Conservation (phyloP, 129 eudicot genomes). For the Arctium minus region DNA sequence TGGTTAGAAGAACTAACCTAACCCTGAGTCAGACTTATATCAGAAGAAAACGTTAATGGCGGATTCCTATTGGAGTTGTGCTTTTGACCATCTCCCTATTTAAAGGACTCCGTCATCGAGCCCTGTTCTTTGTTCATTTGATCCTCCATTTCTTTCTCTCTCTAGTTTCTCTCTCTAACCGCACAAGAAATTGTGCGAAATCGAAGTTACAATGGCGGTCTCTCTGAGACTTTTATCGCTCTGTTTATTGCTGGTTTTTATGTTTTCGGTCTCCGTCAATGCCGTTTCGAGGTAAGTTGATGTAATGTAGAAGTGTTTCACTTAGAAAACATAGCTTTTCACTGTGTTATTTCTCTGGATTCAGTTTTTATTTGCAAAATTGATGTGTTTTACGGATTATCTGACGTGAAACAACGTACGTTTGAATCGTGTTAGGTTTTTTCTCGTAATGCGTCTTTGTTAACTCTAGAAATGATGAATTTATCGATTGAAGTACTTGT, state of each 20-base stretch:
- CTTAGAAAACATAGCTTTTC: neutral
- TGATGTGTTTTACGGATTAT: neutral
- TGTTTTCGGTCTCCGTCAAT: slow-evolving; percentile 21
- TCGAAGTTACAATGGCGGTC: slow-evolving; percentile 38
- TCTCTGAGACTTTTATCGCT: slow-evolving; percentile 26
- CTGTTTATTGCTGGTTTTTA: slow-evolving; percentile 18
- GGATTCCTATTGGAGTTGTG: slow-evolving; percentile 18
- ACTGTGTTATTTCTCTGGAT: neutral
- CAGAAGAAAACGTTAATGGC: slow-evolving; percentile 6
- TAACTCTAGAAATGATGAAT: neutral
- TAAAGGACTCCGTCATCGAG: slow-evolving; percentile 20
- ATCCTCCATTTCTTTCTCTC: slow-evolving; percentile 11
- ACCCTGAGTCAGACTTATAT: slow-evolving; percentile 5
- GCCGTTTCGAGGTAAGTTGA: slow-evolving; percentile 39
- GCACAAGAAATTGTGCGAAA: slow-evolving; percentile 21
- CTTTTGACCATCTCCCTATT: slow-evolving; percentile 30
- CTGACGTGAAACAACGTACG: neutral
- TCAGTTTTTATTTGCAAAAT: neutral
- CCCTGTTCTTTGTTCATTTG: slow-evolving; percentile 29
- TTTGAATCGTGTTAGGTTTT: neutral
- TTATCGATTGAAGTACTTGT: neutral
- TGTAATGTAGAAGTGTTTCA: slow-evolving; percentile 8
- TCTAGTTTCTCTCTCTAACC: neutral
- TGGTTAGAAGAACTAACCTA: slow-evolving; percentile 1
- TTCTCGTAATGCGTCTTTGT: neutral